Conservation (phyloP, 495 filamentous ascomycete genomes). For the Xylaria acuta region DNA sequence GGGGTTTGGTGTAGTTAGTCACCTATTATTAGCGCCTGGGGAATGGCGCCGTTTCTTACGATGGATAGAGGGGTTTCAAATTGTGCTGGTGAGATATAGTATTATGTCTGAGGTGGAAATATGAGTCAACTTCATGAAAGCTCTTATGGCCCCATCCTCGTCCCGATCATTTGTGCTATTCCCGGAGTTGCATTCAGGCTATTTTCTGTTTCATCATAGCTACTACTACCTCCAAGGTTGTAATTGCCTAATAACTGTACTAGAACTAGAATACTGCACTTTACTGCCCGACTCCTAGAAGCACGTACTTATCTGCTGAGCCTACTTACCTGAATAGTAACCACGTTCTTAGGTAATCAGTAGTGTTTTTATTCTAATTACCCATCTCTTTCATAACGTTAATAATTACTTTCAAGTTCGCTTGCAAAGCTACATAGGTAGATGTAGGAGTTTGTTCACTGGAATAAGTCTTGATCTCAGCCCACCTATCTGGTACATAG, state of each 20-base stretch:
- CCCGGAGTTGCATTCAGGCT: not conserved
- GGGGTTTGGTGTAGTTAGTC: not conserved
- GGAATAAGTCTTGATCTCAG: not conserved
- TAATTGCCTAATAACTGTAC: not conserved
- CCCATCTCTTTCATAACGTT: not conserved
- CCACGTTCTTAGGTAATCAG: not conserved
- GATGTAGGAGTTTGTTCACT: not conserved
- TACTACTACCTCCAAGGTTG: too few species aligned
- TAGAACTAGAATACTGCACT: not conserved
- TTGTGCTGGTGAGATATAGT: not conserved
- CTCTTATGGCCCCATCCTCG: not conserved
- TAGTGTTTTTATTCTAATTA: not conserved
- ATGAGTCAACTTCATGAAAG: not conserved
- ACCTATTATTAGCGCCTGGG: constrained; percentile 1
- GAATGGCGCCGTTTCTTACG: not conserved
- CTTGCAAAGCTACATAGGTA: not conserved
- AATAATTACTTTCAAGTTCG: not conserved
- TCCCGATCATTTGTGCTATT: not conserved
- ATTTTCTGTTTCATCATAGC: not conserved
- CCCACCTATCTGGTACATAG: too few species aligned
- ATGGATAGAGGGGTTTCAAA: not conserved
- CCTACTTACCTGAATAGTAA: not conserved
- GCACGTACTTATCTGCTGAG: not conserved
- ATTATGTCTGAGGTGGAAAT: not conserved
- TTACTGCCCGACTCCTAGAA: not conserved